Evolutionary conservation across 805 yeast genomes (phyloP).

Genomic region (Saturnispora saitoi): DNA sequence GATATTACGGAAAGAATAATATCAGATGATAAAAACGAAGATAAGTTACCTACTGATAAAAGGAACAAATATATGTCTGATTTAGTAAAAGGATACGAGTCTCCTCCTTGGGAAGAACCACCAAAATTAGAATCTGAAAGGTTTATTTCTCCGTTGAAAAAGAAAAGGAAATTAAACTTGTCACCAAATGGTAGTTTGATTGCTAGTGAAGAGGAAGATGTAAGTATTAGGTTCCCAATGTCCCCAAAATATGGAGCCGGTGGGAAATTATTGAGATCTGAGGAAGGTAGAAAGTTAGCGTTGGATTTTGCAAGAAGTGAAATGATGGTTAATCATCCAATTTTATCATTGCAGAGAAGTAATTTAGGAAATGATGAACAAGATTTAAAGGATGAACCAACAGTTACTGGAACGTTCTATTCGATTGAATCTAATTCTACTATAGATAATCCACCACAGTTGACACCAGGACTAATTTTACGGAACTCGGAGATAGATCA

Average conservation of each 20-base stretch:
- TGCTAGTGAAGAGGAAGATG: conserved; percentile 12
- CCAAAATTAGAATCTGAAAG: conserved; percentile 23
- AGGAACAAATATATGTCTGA: conserved; percentile 10
- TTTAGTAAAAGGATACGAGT: conserved; percentile 21
- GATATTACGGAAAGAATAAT: background rate
- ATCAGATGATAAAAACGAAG: conserved; percentile 1
- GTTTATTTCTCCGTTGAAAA: conserved; percentile 8
- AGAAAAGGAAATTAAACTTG: conserved; percentile 1
- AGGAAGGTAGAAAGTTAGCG: conserved; percentile 21
- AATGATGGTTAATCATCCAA: conserved; percentile 19
- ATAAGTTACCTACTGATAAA: background rate
- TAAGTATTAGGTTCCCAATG: conserved; percentile 34
- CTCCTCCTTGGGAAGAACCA: conserved; percentile 29
- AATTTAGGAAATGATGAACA: background rate
- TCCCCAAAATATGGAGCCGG: conserved; percentile 39
- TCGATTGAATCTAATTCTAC: conserved; percentile 9
- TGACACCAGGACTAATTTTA: conserved; percentile 2
- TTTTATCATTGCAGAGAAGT: conserved; percentile 15
- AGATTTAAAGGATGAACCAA: background rate
- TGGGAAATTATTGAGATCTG: conserved; percentile 27
- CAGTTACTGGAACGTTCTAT: conserved; percentile 6
- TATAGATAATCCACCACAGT: conserved; percentile 11
- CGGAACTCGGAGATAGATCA: background rate
- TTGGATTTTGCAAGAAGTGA: conserved; percentile 23
- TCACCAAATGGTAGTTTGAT: conserved; percentile 1